Percentiles rank a stretch among this genome's conserved stretches.
Conservation (phyloP, 371 early-diverging fungal species). For the Fennellomyces sp. region DNA sequence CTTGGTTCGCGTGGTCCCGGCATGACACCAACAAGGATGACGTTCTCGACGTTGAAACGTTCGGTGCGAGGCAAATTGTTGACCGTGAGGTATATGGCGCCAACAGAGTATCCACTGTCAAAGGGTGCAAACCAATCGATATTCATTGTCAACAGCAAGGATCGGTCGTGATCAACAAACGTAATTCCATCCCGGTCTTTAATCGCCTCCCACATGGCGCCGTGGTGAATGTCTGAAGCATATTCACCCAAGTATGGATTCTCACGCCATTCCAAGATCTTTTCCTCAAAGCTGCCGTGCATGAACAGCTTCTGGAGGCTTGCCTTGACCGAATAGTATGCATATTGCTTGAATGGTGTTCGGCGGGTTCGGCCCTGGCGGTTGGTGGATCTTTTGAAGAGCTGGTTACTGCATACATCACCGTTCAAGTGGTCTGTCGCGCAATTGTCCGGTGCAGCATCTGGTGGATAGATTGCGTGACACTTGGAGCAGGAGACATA, state of each 20-base stretch:
- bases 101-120: background rate
- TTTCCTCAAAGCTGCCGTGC: background rate
- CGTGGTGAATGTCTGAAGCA: slow-evolving; percentile 1
- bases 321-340: background rate
- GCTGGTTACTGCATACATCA: background rate
- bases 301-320: background rate
- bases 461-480: background rate
- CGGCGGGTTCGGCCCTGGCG: background rate
- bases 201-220: background rate
- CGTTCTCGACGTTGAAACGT: slow-evolving; percentile 13
- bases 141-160: slow-evolving; percentile 10
- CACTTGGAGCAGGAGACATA: background rate
- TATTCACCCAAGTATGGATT: background rate
- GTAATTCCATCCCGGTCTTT: background rate
- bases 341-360: background rate
- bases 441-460: background rate
- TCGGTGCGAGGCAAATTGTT: slow-evolving; percentile 13
- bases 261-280: slow-evolving; percentile 3
- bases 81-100: slow-evolving; percentile 11
- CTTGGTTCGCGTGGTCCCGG: slow-evolving; percentile 17
- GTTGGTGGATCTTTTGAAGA: background rate
- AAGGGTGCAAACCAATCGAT: slow-evolving; percentile 20
- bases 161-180: background rate
- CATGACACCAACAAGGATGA: slow-evolving; percentile 12
- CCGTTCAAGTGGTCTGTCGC: background rate